Conservation (phyloP, 176 grass and related monocot species). For the Bonia amplexicaulis region DNA sequence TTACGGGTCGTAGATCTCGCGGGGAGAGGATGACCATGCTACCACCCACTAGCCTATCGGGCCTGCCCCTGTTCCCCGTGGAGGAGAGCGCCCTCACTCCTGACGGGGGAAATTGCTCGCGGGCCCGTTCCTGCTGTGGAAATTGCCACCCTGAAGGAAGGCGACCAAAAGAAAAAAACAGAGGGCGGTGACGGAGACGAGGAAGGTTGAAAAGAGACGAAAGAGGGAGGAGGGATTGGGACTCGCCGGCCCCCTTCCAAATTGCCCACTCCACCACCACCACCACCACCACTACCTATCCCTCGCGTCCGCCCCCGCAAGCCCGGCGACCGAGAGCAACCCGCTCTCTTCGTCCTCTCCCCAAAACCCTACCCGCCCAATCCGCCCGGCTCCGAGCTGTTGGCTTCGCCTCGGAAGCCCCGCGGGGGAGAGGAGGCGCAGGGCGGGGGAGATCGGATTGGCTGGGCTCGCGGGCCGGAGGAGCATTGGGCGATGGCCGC, state of each 20-base stretch:
- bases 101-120: too few species aligned
- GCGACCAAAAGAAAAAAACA: too few species aligned
- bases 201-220: slow-evolving; percentile 33
- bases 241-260: slow-evolving; percentile 35
- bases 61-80: too few species aligned
- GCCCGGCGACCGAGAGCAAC: not conserved
- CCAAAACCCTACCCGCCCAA: slow-evolving; percentile 8
- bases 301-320: not conserved
- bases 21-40: too few species aligned
- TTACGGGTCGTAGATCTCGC: too few species aligned
- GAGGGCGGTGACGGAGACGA: slow-evolving; percentile 48
- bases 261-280: slow-evolving; percentile 29
- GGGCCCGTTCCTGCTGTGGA: not conserved
- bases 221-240: slow-evolving; percentile 36
- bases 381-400: slow-evolving; percentile 28
- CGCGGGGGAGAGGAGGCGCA: not conserved
- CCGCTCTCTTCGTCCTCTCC: not conserved
- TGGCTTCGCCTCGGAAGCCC: not conserved
- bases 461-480: not conserved
- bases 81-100: too few species aligned
- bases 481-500: slow-evolving; percentile 42
- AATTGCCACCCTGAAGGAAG: not conserved
- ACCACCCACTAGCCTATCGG: too few species aligned
- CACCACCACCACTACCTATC: not conserved
- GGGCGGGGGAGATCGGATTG: slow-evolving; percentile 33